Evolutionary conservation across 2,329 filamentous ascomycete genomes (phyloP), one percentile per base, ranked within the genome.

Genomic region (Exophiala sideris): DNA sequence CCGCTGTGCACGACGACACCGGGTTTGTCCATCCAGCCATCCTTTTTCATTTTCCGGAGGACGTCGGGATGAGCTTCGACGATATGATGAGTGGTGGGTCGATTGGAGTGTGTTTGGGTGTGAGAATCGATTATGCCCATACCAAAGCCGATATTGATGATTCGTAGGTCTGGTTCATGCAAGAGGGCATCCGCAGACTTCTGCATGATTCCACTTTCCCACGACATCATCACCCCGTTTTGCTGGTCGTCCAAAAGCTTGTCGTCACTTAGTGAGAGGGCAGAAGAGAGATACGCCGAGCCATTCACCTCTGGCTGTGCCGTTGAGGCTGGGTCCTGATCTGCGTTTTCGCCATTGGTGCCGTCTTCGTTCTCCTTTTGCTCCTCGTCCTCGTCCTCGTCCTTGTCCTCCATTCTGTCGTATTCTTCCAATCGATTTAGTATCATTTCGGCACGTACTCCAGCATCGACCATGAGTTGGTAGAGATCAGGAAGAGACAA

Each of bases 151-250:
- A 95, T 84, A 67, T 95, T 95, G 57, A 95, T 81, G 35, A 94
- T 82, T 42, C 84, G 81, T 60, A 87, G 81, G 1, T 86, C 87
- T 0, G 73, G 66, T 0, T 76, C 75, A 4, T 85, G 76, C 1
- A 86, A 75, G 1, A 95, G 76, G 11, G 82, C 79, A 58, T 85
- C 79, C 42, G 90, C 89, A 50, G 87, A 89, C 47, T 82, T 80
- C 56, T 81, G 81, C 90, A 95, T 95, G 64, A 95, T 94, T 60
- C 85, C 83, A 1, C 85, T 87, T 71, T 95, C 90, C 90, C 90
- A 95, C 36, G 85, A 81, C 90, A 95, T 95, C 90, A 95, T 95
- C 42, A 95, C 88, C 48, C 88, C 89, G 68, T 95, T 95, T 58
- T 84, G 79, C 60, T 84, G 82, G 3, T 82, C 78, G 66, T 94